phyloP scores from a whole-genome alignment of 805 yeast genomes.

The Candida andamanensis region DNA sequence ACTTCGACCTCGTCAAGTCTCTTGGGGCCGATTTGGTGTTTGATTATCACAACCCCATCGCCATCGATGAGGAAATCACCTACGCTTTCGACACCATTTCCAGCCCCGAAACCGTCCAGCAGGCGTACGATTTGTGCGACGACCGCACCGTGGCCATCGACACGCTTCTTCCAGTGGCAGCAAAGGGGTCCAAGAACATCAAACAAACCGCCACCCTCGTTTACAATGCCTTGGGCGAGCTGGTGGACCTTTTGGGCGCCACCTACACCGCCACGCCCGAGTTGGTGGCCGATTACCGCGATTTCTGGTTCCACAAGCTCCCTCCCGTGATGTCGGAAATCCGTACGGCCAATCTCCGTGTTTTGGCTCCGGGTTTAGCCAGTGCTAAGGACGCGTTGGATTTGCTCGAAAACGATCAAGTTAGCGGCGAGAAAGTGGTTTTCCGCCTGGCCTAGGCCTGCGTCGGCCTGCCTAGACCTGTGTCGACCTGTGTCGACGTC shows the following conservation, averaged over 20 bases:
- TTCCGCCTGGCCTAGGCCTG: too few relatives aligned
- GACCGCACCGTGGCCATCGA: conserved; percentile 11
- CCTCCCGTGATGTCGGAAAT: conserved; percentile 16
- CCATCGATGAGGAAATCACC: conserved; percentile 16
- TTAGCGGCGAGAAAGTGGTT: conserved; percentile 42
- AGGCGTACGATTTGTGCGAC: conserved; percentile 13
- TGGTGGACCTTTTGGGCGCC: background rate
- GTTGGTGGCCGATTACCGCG: background rate
- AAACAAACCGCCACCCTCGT: background rate
- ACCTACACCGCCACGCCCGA: background rate
- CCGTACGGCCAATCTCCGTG: conserved; percentile 17
- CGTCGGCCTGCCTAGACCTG: too few relatives aligned
- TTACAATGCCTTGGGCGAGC: background rate
- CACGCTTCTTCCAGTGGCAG: conserved; percentile 1
- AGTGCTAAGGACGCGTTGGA: conserved; percentile 32
- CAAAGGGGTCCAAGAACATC: background rate
- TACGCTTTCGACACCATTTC: conserved; percentile 21
- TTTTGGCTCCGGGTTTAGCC: conserved; percentile 21
- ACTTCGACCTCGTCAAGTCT: conserved; percentile 19
- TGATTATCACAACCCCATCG: conserved; percentile 24
- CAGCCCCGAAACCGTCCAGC: conserved; percentile 11
- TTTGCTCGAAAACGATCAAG: conserved; percentile 33
- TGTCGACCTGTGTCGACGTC: too few relatives aligned
- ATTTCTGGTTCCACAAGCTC: conserved; percentile 16
- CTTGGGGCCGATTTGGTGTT: conserved; percentile 27